Percentiles rank a stretch among this genome's conserved stretches.
Conservation (phyloP, 139 green algal species). For the Tetradesmus obliquus region DNA sequence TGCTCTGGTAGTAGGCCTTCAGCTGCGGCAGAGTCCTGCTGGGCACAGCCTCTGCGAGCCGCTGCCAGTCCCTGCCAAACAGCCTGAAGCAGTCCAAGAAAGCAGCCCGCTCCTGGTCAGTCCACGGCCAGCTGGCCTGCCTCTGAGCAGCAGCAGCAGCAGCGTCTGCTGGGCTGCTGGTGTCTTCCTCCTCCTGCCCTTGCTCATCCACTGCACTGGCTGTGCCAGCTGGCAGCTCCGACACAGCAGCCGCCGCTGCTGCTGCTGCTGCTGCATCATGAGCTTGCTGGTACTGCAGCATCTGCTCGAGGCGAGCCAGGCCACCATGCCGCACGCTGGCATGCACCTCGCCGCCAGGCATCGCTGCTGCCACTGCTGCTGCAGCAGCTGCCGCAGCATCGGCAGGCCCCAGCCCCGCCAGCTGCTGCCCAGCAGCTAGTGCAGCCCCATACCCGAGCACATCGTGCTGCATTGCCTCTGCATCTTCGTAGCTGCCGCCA, state of each 20-base stretch:
- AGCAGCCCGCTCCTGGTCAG: constrained; percentile 60
- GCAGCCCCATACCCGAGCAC: neutral
- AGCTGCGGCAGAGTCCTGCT: constrained; percentile 77
- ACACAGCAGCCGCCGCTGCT: neutral
- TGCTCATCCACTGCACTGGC: constrained; percentile 13
- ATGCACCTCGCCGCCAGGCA: neutral
- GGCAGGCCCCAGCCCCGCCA: neutral
- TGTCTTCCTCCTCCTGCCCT: neutral
- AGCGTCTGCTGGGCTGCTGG: neutral
- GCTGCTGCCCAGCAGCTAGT: neutral
- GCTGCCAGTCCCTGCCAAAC: constrained; percentile 75
- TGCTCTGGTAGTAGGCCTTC: constrained; percentile 88
- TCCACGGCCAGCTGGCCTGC: constrained; percentile 59
- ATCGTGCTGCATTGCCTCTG: neutral
- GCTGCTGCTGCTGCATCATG: neutral
- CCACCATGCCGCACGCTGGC: neutral
- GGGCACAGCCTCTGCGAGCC: constrained; percentile 69
- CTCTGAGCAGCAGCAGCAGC: constrained; percentile 23
- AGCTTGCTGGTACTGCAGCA: neutral
- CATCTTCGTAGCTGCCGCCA: neutral
- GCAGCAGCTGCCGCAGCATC: neutral
- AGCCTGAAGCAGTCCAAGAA: constrained; percentile 63
- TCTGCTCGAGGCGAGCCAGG: neutral
- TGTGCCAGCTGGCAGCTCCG: neutral
- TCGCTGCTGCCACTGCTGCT: constrained; percentile 2